A percentile compares a stretch with the other conserved stretches of the same genome.
phyloP scores from a whole-genome alignment of 2,329 filamentous ascomycete species.

The Teratosphaeria zuluensis region DNA sequence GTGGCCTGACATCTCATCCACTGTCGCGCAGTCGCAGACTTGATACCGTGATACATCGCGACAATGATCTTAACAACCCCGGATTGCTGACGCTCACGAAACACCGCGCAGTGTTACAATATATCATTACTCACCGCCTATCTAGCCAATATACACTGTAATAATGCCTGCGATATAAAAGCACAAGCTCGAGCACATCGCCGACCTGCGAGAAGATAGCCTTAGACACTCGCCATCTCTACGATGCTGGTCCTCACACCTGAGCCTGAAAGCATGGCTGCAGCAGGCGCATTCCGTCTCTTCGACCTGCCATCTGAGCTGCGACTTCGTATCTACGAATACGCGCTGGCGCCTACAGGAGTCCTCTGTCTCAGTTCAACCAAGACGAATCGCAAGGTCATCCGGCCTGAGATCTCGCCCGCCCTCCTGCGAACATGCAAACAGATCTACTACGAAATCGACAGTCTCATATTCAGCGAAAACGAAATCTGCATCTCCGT shows the following conservation, averaged over 20 bases:
- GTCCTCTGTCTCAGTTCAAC: conserved; percentile 12
- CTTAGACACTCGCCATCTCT: not conserved
- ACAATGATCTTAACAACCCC: not conserved
- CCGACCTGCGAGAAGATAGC: no score
- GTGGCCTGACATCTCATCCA: not conserved
- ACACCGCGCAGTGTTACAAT: not conserved
- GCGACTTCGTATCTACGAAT: conserved; percentile 14
- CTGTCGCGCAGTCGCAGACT: no score
- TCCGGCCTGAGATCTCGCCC: conserved; percentile 25
- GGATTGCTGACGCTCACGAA: not conserved
- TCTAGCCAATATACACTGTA: not conserved
- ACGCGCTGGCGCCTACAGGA: conserved; percentile 12
- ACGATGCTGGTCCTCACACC: not conserved
- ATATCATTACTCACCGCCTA: not conserved
- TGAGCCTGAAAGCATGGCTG: not conserved
- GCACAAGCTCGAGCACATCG: not conserved
- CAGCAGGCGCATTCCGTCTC: conserved; percentile 8
- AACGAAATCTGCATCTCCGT: conserved; percentile 32
- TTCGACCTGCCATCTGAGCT: conserved; percentile 19
- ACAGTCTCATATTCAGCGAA: conserved; percentile 32
- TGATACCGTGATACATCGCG: not conserved
- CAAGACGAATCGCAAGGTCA: conserved; percentile 4
- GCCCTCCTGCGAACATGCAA: conserved; percentile 31
- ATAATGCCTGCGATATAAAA: not conserved
- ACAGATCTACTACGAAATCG: conserved; percentile 31